Evolutionary conservation across 169 alveolate species (phyloP), one percentile per base, ranked within the genome.

Genomic region (Plasmodium malariae): DNA sequence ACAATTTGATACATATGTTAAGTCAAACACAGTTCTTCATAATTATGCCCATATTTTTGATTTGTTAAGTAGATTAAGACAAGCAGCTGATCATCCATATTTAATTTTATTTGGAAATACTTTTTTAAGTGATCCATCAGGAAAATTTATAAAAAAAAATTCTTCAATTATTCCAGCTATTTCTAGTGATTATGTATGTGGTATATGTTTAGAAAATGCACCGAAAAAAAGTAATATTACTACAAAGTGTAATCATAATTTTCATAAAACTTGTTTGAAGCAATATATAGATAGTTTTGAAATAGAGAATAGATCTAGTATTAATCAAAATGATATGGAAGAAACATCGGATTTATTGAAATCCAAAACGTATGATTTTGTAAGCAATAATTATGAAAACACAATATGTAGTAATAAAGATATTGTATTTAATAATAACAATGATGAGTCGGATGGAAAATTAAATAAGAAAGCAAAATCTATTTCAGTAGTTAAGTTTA

Each of bases 51-150:
- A 97, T 92, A 94, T 97, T 21, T 97, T 97, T 86, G 97, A 95
- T 76, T 71, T 97, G 60, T 88, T 97, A 36, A 93, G 97, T 80
- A 92, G 98, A 49, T 93, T 96, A 48, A 93, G 98, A 17, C 98
- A 96, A 88, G 98, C 98, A 9, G 98, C 96, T 19, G 97, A 96
- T 65, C 98, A 97, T 57, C 98, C 98, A 1, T 95, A 95, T 68
- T 91, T 97, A 80, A 96, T 96, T 65, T 86, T 96, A 19, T 96
- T 95, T 76, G 98, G 98, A 12, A 93, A 95, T 40, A 88, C 93
- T 12, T 88, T 88, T 71, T 85, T 92, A 30, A 63, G 88, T 28
- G 95, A 92, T 59, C 95, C 94, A 24, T 69, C 80, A 32, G 70
- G 87, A 14, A 93, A 87, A 59, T 91, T 91, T 51, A 92, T 80